Conservation (phyloP, 1,139 yeast genomes). For the Taphrina flavorubra region DNA sequence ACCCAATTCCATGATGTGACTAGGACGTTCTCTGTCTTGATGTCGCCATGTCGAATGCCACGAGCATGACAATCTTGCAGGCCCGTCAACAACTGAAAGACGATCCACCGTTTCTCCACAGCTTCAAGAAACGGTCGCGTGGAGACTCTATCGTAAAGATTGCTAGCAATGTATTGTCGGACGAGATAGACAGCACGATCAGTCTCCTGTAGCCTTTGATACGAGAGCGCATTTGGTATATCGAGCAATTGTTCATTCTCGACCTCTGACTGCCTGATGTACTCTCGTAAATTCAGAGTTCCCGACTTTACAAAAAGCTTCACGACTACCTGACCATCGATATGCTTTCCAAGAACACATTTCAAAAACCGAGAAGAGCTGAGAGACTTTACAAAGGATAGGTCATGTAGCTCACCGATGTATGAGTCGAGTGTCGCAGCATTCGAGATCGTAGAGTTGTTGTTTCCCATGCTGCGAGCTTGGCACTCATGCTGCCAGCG, state of each 20-base stretch:
- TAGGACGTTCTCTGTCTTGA: constrained; percentile 84
- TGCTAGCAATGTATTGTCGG: constrained; percentile 77
- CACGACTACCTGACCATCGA: constrained; percentile 71
- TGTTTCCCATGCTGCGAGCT: constrained; percentile 29
- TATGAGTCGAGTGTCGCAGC: constrained; percentile 92
- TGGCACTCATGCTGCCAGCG: not conserved
- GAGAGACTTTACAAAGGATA: constrained; percentile 73
- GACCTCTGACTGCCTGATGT: constrained; percentile 16
- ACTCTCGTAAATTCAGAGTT: constrained; percentile 5
- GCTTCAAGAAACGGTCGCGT: constrained; percentile 84
- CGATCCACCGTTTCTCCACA: constrained; percentile 81
- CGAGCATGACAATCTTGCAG: constrained; percentile 68
- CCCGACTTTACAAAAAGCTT: constrained; percentile 81
- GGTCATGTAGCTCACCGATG: constrained; percentile 73
- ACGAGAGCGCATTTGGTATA: constrained; percentile 72
- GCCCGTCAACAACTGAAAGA: constrained; percentile 73
- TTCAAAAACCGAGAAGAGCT: constrained; percentile 82
- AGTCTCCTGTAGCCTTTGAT: constrained; percentile 76
- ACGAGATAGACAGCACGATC: constrained; percentile 90
- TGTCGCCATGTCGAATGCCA: constrained; percentile 74
- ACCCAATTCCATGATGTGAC: constrained; percentile 92
- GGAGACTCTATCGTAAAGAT: constrained; percentile 82
- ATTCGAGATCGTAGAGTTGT: constrained; percentile 76
- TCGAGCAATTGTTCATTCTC: constrained; percentile 54
- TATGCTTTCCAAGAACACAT: constrained; percentile 72